Conservation (phyloP, 495 filamentous ascomycete genomes). For the Penicillium roqueforti region DNA sequence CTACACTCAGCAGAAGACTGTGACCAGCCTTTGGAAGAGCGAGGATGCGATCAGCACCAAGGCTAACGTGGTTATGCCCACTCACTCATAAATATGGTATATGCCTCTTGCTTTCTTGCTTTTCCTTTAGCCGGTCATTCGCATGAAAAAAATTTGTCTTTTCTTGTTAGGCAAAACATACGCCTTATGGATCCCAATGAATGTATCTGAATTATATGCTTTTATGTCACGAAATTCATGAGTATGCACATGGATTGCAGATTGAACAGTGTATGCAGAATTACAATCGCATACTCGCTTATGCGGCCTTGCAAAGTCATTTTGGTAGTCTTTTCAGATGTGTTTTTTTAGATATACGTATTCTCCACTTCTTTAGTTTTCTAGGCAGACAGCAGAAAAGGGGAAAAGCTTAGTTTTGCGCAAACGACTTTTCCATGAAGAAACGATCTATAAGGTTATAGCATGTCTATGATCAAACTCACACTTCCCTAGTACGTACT, state of each 20-base stretch:
- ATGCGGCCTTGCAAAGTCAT: too few relatives aligned
- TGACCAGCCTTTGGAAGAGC: constrained; percentile 84
- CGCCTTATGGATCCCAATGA: constrained; percentile 1
- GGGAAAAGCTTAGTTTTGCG: too few relatives aligned
- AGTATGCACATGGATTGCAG: not conserved
- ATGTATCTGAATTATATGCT: not conserved
- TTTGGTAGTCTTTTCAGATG: too few relatives aligned
- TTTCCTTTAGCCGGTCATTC: constrained; percentile 1
- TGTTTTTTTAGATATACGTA: too few relatives aligned
- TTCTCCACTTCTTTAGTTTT: too few relatives aligned
- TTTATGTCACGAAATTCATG: not conserved
- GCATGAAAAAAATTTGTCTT: constrained; percentile 1
- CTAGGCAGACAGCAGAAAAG: too few relatives aligned
- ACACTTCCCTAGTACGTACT: not conserved
- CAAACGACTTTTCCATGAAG: too few relatives aligned
- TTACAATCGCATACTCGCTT: too few relatives aligned
- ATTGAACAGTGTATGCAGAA: not conserved
- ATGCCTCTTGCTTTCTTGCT: not conserved
- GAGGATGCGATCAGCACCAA: constrained; percentile 77
- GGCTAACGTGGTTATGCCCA: constrained; percentile 92
- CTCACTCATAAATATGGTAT: constrained; percentile 48
- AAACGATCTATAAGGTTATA: not conserved
- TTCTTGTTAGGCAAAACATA: not conserved
- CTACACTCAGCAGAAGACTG: constrained; percentile 96
- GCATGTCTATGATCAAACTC: not conserved